phyloP scores from a whole-genome alignment of 129 eudicot species.

The Flaveria robusta region DNA sequence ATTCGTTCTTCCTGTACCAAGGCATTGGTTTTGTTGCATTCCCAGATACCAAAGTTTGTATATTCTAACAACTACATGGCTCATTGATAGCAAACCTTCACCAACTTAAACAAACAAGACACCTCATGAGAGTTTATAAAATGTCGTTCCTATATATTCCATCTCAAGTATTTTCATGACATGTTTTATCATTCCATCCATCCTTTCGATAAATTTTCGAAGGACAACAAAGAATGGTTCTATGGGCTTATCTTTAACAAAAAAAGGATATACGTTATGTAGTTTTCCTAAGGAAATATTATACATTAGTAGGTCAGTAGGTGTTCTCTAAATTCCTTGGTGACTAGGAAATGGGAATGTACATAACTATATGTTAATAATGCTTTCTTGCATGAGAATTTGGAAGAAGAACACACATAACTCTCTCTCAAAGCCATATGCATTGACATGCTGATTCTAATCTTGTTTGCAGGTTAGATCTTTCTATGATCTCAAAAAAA shows the following conservation, averaged over 20 bases:
- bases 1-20: too few species aligned
- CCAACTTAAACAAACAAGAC: neutral
- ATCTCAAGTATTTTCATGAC: neutral
- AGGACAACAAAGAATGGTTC: neutral
- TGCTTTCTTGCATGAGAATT: neutral
- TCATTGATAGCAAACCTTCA: neutral
- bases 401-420: neutral
- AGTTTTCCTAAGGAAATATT: neutral
- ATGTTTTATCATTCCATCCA: neutral
- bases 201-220: neutral
- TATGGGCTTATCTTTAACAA: too few species aligned
- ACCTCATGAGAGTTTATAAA: neutral
- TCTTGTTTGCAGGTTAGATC: neutral
- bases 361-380: neutral
- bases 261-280: too few species aligned
- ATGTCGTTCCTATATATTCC: neutral
- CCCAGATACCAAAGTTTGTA: neutral
- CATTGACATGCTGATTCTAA: neutral
- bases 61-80: neutral
- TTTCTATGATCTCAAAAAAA: neutral
- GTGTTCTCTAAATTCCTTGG: conserved; percentile 3
- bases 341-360: neutral
- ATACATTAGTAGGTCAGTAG: neutral
- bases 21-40: too few species aligned
- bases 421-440: neutral